phyloP scores from a whole-genome alignment of 2,329 filamentous ascomycete species.

The Thielaviopsis ethacetica region DNA sequence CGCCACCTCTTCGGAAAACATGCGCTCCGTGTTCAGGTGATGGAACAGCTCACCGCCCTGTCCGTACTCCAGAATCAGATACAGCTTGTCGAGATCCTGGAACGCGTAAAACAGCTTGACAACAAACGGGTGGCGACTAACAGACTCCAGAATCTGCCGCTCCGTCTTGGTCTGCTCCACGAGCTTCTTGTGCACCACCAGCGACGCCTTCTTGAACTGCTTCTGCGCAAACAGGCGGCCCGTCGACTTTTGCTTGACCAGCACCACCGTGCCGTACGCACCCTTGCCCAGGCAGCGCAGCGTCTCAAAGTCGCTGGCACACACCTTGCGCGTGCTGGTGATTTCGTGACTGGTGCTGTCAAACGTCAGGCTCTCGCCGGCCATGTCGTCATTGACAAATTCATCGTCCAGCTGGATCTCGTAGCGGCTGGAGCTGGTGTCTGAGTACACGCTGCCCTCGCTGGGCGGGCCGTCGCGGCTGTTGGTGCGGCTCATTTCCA shows the following conservation, averaged over 20 bases:
- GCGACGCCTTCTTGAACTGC: slow-evolving; percentile 91
- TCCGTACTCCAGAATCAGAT: slow-evolving; percentile 93
- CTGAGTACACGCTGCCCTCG: slow-evolving; percentile 44
- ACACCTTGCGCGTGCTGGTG: slow-evolving; percentile 58
- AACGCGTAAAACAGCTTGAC: slow-evolving; percentile 98
- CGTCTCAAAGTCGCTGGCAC: slow-evolving; percentile 74
- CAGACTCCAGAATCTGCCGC: slow-evolving; percentile 81
- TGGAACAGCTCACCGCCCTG: slow-evolving; percentile 94
- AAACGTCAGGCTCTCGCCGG: slow-evolving; percentile 21
- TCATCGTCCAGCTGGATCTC: slow-evolving; percentile 74
- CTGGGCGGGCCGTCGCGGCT: slow-evolving; percentile 40
- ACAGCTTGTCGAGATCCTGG: slow-evolving; percentile 94
- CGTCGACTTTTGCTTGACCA: slow-evolving; percentile 79
- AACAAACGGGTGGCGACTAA: slow-evolving; percentile 93
- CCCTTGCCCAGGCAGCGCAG: slow-evolving; percentile 90
- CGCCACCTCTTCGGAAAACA: slow-evolving; percentile 79
- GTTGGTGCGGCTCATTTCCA: slow-evolving; percentile 35
- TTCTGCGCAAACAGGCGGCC: slow-evolving; percentile 93
- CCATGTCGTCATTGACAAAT: slow-evolving; percentile 35
- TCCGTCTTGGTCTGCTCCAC: slow-evolving; percentile 97
- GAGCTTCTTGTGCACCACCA: slow-evolving; percentile 88
- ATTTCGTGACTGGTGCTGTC: slow-evolving; percentile 15
- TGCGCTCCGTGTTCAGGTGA: slow-evolving; percentile 83
- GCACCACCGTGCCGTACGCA: slow-evolving; percentile 82
- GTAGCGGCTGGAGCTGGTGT: slow-evolving; percentile 56